These are phyloP conservation scores for Leccinum solheimii DNA, from an alignment of 1,284 basidiomycete species.

Conservation along the genomic window DNA sequence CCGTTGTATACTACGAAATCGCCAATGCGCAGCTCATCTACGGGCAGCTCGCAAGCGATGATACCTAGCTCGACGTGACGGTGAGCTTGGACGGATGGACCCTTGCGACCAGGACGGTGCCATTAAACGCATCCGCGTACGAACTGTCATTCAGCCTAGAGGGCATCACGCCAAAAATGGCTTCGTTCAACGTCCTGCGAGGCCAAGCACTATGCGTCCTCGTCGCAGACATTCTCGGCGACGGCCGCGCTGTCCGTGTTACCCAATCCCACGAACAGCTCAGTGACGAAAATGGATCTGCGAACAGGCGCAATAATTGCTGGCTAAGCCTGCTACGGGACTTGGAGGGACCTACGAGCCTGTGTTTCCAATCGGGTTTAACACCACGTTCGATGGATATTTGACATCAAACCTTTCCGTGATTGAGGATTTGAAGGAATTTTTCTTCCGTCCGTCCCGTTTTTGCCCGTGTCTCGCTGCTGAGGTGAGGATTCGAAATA, in stretches of 20 bases:
- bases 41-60: constrained; percentile 3
- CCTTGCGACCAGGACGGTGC: constrained; percentile 24
- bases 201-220: constrained; percentile 19
- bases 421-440: constrained; percentile 55
- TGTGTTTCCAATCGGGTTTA: constrained; percentile 73
- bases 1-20: constrained; percentile 28
- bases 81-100: constrained; percentile 28
- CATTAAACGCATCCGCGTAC: constrained; percentile 30
- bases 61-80: constrained; percentile 24
- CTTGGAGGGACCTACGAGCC: constrained; percentile 52
- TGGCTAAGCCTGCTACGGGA: constrained; percentile 55
- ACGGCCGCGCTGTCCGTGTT: constrained; percentile 55
- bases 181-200: constrained; percentile 29
- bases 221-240: constrained; percentile 48
- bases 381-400: constrained; percentile 60
- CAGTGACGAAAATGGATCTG: constrained; percentile 70
- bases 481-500: constrained; percentile 21
- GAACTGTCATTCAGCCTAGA: constrained; percentile 28
- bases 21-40: constrained; percentile 26
- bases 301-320: constrained; percentile 58
- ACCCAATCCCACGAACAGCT: constrained; percentile 51
- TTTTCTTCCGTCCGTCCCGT: background rate
- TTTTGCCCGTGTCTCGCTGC: background rate
- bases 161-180: constrained; percentile 27
- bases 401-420: constrained; percentile 55